These are phyloP conservation scores for Opeltia flavorubescens DNA, from an alignment of 495 filamentous ascomycete species.

Conservation along the genomic window DNA sequence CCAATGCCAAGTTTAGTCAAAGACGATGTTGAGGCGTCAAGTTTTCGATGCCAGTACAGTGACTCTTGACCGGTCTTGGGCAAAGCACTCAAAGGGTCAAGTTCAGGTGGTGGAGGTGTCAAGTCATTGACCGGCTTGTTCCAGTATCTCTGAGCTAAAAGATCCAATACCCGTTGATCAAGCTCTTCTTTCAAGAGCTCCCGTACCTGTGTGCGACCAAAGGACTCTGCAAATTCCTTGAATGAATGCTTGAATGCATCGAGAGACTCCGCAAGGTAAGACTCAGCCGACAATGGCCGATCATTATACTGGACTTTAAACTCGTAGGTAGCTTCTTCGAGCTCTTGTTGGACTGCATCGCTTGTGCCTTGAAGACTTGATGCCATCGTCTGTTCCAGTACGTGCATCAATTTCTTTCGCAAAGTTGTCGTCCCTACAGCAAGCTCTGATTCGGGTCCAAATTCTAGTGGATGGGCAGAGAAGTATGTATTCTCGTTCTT, in stretches of 20 bases:
- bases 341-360: conserved; percentile 84
- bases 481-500: conserved; percentile 87
- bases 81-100: conserved; percentile 59
- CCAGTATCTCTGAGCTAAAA: conserved; percentile 94
- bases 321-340: conserved; percentile 95
- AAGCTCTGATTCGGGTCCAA: conserved; percentile 55
- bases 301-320: conserved; percentile 99
- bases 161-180: conserved; percentile 86
- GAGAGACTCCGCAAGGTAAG: conserved; percentile 85
- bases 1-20: conserved; percentile 91
- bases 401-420: conserved; percentile 89
- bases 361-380: conserved; percentile 73
- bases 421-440: conserved; percentile 73
- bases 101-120: conserved; percentile 42
- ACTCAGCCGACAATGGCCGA: conserved; percentile 82
- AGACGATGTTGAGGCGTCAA: conserved; percentile 80
- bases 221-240: conserved; percentile 77
- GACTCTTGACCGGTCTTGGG: conserved; percentile 73
- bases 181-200: conserved; percentile 83
- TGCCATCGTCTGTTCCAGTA: conserved; percentile 94
- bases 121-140: conserved; percentile 86
- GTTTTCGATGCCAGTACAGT: conserved; percentile 83
- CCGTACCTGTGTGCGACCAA: conserved; percentile 79
- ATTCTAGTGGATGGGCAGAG: conserved; percentile 66
- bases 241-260: conserved; percentile 98